Conservation (phyloP, 345 rosid genomes). For the Arabidopsis arenosa region DNA sequence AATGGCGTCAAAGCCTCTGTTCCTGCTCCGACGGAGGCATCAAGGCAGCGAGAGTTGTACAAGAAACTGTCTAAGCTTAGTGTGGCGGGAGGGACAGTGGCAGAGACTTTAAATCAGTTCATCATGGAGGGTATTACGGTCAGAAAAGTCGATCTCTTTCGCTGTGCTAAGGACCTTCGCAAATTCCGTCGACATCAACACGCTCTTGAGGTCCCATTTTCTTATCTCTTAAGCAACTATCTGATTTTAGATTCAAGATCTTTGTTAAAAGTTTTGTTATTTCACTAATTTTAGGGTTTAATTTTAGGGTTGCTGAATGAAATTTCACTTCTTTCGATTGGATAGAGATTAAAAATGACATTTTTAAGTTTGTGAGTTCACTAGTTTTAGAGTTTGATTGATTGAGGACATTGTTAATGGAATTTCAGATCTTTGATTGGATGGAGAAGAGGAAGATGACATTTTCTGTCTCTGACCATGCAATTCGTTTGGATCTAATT, state of each 20-base stretch:
- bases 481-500: constrained; percentile 62
- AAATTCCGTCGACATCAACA: constrained; percentile 57
- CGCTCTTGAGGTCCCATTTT: constrained; percentile 65
- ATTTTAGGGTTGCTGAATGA: not conserved
- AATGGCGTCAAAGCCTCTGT: constrained; percentile 28
- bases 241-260: not conserved
- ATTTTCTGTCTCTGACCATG: constrained; percentile 54
- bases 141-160: constrained; percentile 52
- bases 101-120: constrained; percentile 60
- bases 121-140: constrained; percentile 60
- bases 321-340: not conserved
- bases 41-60: constrained; percentile 47
- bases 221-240: not conserved
- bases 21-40: constrained; percentile 25
- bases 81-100: constrained; percentile 60
- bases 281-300: not conserved
- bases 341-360: not conserved
- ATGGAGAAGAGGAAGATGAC: constrained; percentile 76
- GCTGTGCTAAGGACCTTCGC: constrained; percentile 64
- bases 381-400: not conserved
- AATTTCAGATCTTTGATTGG: constrained; percentile 68
- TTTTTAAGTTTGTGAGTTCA: constrained; percentile 6
- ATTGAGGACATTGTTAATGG: not conserved
- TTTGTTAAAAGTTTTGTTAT: not conserved
- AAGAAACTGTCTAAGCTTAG: constrained; percentile 58